These are phyloP conservation scores for Claviceps maximensis DNA, from an alignment of 2,329 filamentous ascomycete species.

Conservation along the genomic window DNA sequence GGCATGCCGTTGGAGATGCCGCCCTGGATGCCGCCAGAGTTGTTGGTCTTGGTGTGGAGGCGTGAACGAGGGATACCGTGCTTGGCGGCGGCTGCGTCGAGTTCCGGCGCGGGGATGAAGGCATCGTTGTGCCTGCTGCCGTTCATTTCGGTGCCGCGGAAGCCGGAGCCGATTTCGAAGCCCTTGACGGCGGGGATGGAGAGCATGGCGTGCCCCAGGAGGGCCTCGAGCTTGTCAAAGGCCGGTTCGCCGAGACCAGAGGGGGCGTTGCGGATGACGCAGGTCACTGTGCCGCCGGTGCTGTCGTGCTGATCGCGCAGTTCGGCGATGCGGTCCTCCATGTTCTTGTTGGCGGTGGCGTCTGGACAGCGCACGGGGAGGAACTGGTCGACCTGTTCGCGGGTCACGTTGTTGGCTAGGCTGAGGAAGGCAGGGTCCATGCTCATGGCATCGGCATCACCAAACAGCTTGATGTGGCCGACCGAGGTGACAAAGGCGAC, in stretches of 20 bases:
- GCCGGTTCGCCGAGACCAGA: constrained; percentile 81
- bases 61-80: constrained; percentile 39
- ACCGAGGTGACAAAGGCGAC: constrained; percentile 82
- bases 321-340: constrained; percentile 67
- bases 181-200: constrained; percentile 91
- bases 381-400: constrained; percentile 66
- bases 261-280: constrained; percentile 77
- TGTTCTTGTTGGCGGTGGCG: constrained; percentile 46
- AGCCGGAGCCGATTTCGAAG: constrained; percentile 91
- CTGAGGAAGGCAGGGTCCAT: constrained; percentile 69
- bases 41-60: constrained; percentile 82
- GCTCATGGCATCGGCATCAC: constrained; percentile 34
- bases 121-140: constrained; percentile 89
- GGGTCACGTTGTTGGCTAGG: constrained; percentile 58
- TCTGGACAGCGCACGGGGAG: constrained; percentile 82
- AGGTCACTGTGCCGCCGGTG: constrained; percentile 90
- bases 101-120: constrained; percentile 23
- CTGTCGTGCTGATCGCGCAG: constrained; percentile 71
- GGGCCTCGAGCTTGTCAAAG: constrained; percentile 92
- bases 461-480: constrained; percentile 37
- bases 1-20: constrained; percentile 88
- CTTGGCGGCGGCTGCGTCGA: constrained; percentile 30
- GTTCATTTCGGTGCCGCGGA: constrained; percentile 71
- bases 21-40: constrained; percentile 88
- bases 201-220: constrained; percentile 85